Evolutionary conservation across 345 rosid genomes (phyloP), one percentile per base, ranked within the genome.

Genomic region (Clausena lansium): DNA sequence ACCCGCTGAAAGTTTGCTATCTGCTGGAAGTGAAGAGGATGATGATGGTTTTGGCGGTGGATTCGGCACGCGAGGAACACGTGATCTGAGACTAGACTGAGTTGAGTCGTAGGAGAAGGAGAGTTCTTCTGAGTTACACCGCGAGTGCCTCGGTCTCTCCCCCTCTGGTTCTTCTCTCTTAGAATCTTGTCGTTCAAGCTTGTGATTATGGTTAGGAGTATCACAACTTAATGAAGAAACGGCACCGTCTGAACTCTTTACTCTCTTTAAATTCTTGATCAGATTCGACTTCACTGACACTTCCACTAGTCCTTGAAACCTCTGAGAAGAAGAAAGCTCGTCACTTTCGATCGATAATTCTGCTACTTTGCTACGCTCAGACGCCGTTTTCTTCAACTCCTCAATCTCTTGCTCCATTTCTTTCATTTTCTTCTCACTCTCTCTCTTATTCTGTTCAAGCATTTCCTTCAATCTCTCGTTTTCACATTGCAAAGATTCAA

Each of bases 21-120:
- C 62, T 24, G 80, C 58, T 1, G 89, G 83, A 2, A 73, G 61
- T 9, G 85, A 61, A 24, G 77, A 36, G 0, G 88, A 76, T 24
- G 82, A 73, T 14, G 88, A 87, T 8, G 89, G 92, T 79, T 87
- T 90, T 2, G 97, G 99, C 6, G 98, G 99, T 14, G 98, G 99
- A 75, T 91, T 96, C 0, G 99, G 99, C 25, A 96, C 90, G 71
- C 98, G 81, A 10, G 98, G 97, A 74, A 72, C 76, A 8, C 98
- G 95, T 78, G 95, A 90, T 88, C 91, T 88, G 83, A 90, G 75
- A 36, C 63, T 81, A 25, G 91, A 67, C 50, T 87, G 85, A 28
- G 94, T 83, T 1, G 93, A 84, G 78, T 88, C 96, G 33, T 67
- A 67, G 7, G 73, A 67, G 54, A n/a, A 76, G 24, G 76, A 70